These are phyloP conservation scores for Lentinus polychrous DNA, from an alignment of 1,284 basidiomycete species.

Conservation along the genomic window DNA sequence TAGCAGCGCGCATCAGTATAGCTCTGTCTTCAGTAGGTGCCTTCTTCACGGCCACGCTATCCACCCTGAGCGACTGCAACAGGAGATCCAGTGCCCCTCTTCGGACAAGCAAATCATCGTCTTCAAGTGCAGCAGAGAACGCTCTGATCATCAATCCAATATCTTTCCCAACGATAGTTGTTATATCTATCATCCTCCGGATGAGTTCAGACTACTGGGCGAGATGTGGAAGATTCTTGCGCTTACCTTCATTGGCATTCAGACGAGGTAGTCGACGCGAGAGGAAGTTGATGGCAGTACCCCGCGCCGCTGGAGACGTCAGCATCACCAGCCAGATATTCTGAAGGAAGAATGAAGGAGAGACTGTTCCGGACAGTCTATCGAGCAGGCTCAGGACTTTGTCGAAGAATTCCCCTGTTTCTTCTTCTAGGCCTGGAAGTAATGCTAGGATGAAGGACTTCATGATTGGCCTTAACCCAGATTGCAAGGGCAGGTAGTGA, in stretches of 20 bases:
- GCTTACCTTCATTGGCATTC: slow-evolving; percentile 61
- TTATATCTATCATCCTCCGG: slow-evolving; percentile 47
- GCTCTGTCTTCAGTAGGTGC: slow-evolving; percentile 61
- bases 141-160: slow-evolving; percentile 91
- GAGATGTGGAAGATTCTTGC: slow-evolving; percentile 8
- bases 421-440: slow-evolving; percentile 92
- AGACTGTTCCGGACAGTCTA: slow-evolving; percentile 75
- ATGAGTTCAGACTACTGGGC: slow-evolving; percentile 10
- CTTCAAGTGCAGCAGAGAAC: slow-evolving; percentile 83
- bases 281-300: slow-evolving; percentile 85
- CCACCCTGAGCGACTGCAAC: slow-evolving; percentile 64
- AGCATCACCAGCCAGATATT: slow-evolving; percentile 93
- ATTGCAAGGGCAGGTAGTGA: slow-evolving; percentile 85
- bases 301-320: slow-evolving; percentile 81
- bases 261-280: slow-evolving; percentile 70
- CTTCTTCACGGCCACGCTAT: slow-evolving; percentile 63
- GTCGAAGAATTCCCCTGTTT: slow-evolving; percentile 95
- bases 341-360: slow-evolving; percentile 87
- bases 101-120: slow-evolving; percentile 84
- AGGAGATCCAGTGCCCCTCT: slow-evolving; percentile 79
- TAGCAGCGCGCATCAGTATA: slow-evolving; percentile 75
- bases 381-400: slow-evolving; percentile 85
- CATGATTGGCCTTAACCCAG: slow-evolving; percentile 79
- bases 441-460: slow-evolving; percentile 92
- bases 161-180: slow-evolving; percentile 73